Base-by-base conservation (phyloP, 345 rosid genomes). In the Capsella bursapastoris region DNA sequence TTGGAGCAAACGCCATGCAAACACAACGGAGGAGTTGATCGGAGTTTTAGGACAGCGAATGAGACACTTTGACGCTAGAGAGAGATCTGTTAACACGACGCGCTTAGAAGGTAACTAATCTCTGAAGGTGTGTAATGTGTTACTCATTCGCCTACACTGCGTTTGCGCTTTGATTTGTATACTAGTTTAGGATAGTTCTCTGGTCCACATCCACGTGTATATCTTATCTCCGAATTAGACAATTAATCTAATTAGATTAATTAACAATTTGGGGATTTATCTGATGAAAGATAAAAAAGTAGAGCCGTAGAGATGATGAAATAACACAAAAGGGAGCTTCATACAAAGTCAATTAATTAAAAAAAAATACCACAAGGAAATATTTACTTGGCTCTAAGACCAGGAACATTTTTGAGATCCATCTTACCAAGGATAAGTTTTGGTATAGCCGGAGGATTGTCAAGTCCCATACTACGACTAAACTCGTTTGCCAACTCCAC, bases 401-500 rank as follows among this genome's bases (percentile, higher is more conserved):
- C 98, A 37, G 99, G 98, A 64, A 89, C 76, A 70, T 92, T 89
- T 62, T 72, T 82, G 28, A 96, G 97, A 22, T 97, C 98, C 98
- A 96, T 92, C 85, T 96, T 96, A 66, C 90, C 88, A 25, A 96
- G 83, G 28, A 89, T 67, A 3, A 83, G 82, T 78, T 90, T 90
- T 31, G 96, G 86, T 37, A 96, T 84, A 10, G 94, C 91, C 0
- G 99, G 98, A 53, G 98, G 98, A 35, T 77, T 88, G 61, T 87
- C 91, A 16, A 90, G 93, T 60, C 99, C 99, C 98, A 90, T 90
- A 81, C 91, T 83, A 32, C 90, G 83, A 80, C 99, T 95, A 81
- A 89, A 92, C 78, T 88, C 97, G 41, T 92, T 92, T 3, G 93
- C 99, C 38, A 95, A 96, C 86, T 92, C 92, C 66, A 92, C 99